These are phyloP conservation scores for Leucocoprinus birnbaumii DNA, from an alignment of 768 basidiomycete genomes.

Conservation along the genomic window DNA sequence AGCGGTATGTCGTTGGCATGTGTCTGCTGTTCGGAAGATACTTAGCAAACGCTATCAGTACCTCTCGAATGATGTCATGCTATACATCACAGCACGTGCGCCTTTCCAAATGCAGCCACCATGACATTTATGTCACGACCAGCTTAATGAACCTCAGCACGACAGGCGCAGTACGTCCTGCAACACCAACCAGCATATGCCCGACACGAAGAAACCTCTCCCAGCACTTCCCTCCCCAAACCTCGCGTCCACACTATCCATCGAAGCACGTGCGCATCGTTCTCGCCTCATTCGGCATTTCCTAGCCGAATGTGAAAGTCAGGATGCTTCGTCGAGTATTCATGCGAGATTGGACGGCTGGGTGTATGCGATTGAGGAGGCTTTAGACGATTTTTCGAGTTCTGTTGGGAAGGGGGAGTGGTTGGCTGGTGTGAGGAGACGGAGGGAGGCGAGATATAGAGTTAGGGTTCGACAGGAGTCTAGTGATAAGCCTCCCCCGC, in stretches of 20 bases:
- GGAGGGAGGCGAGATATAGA: constrained; percentile 21
- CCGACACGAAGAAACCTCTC: constrained; percentile 26
- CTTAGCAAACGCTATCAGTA: too few relatives aligned
- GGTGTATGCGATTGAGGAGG: constrained; percentile 42
- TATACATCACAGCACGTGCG: too few relatives aligned
- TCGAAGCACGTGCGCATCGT: constrained; percentile 39
- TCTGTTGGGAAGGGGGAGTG: constrained; percentile 40
- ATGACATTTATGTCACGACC: too few relatives aligned
- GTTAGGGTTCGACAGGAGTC: constrained; percentile 14
- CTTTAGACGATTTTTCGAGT: constrained; percentile 42
- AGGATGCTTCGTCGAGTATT: constrained; percentile 19
- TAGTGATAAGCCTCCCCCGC: constrained; percentile 3
- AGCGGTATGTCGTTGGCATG: too few relatives aligned
- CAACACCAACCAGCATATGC: too few relatives aligned
- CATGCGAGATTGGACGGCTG: constrained; percentile 36
- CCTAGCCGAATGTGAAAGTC: constrained; percentile 32
- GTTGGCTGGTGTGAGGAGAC: constrained; percentile 41
- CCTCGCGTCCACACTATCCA: constrained; percentile 30
- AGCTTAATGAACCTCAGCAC: too few relatives aligned
- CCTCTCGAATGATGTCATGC: too few relatives aligned
- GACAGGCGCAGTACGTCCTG: too few relatives aligned
- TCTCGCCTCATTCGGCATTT: constrained; percentile 36
- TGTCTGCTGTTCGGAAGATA: too few relatives aligned
- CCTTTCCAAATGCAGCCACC: too few relatives aligned
- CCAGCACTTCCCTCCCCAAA: constrained; percentile 26